phyloP scores from a whole-genome alignment of 805 yeast genomes.

The Saccharomycopsis sp. region DNA sequence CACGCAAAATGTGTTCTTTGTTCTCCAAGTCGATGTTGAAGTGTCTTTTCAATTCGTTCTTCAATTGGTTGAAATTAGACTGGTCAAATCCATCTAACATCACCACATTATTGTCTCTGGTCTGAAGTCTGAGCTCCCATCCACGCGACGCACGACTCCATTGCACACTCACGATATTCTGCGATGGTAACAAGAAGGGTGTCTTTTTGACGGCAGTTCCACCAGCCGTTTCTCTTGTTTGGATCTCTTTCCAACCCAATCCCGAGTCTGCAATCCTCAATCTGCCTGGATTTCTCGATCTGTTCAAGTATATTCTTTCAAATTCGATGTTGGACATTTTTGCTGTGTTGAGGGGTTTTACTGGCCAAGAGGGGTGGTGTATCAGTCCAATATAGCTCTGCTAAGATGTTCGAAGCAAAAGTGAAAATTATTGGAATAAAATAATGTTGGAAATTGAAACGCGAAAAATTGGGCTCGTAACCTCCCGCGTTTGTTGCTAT shows the following conservation, averaged over 20 bases:
- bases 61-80: conserved; percentile 74
- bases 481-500: neutral
- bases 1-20: conserved; percentile 87
- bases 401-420: no score
- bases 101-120: conserved; percentile 80
- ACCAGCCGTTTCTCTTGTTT: conserved; percentile 39
- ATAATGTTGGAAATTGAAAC: neutral
- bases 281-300: conserved; percentile 75
- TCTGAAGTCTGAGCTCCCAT: conserved; percentile 80
- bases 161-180: conserved; percentile 67
- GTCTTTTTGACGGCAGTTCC: conserved; percentile 44
- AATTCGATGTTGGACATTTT: conserved; percentile 52
- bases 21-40: conserved; percentile 70
- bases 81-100: conserved; percentile 88
- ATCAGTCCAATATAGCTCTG: no score
- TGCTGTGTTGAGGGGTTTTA: neutral
- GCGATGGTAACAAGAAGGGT: conserved; percentile 86
- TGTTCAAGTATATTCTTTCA: conserved; percentile 86
- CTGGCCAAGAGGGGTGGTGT: neutral
- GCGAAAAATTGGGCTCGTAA: neutral
- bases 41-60: conserved; percentile 74
- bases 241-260: conserved; percentile 84
- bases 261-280: conserved; percentile 97
- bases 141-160: conserved; percentile 97
- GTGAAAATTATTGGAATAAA: no score